Evolutionary conservation across 495 filamentous ascomycete genomes (phyloP).

Genomic region (Bacidia rubella): DNA sequence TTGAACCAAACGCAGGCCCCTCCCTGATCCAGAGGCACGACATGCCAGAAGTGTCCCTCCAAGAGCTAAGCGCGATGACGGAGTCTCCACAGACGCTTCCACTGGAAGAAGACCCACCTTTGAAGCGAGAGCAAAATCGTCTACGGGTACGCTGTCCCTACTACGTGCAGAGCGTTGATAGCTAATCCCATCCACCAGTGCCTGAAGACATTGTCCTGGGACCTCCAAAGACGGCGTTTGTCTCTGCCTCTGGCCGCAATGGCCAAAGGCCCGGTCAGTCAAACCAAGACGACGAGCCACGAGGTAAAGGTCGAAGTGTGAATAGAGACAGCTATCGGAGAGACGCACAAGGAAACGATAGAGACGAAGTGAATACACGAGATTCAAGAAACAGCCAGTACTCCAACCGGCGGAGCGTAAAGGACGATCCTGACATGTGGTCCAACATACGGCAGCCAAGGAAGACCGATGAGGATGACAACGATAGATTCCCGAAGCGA

Average conservation of each 20-base stretch:
- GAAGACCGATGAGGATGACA: slow-evolving; percentile 40
- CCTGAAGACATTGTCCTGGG: slow-evolving; percentile 78
- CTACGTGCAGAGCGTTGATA: not conserved
- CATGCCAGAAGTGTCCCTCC: not conserved
- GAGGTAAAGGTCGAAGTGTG: slow-evolving; percentile 46
- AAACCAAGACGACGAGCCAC: slow-evolving; percentile 34
- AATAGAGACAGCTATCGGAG: slow-evolving; percentile 42
- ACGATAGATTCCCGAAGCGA: slow-evolving; percentile 36
- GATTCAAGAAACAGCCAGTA: slow-evolving; percentile 26
- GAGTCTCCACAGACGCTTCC: slow-evolving; percentile 22
- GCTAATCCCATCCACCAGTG: slow-evolving; percentile 27
- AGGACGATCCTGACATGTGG: slow-evolving; percentile 46
- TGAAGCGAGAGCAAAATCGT: slow-evolving; percentile 45
- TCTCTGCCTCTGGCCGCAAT: slow-evolving; percentile 55
- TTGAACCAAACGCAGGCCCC: slow-evolving; percentile 9
- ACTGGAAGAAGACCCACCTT: slow-evolving; percentile 44
- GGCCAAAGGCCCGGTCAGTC: slow-evolving; percentile 35
- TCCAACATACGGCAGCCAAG: slow-evolving; percentile 40
- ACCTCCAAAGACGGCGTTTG: slow-evolving; percentile 75
- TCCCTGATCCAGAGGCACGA: not conserved
- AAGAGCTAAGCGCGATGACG: slow-evolving; percentile 15
- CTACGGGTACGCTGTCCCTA: slow-evolving; percentile 34
- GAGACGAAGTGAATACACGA: slow-evolving; percentile 28
- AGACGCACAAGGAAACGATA: slow-evolving; percentile 33
- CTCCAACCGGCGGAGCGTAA: slow-evolving; percentile 32